phyloP scores from a whole-genome alignment of 352 stramenopile species.

The Phytophthora citricola region DNA sequence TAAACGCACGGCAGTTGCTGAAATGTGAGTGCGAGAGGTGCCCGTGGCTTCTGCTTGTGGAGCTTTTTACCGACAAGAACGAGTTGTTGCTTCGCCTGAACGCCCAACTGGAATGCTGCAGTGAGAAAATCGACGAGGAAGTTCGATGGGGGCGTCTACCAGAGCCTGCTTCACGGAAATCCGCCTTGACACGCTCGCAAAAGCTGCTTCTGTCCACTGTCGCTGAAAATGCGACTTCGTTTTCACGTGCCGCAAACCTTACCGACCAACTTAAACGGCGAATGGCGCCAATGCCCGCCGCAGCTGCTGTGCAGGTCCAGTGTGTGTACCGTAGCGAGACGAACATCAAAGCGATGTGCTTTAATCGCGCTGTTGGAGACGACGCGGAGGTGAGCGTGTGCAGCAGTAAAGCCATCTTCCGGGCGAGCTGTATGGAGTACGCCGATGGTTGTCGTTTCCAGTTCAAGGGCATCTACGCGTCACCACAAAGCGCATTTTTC shows the following conservation, averaged over 20 bases:
- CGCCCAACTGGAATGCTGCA: constrained; percentile 71
- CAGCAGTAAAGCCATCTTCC: constrained; percentile 77
- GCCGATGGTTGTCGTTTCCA: constrained; percentile 77
- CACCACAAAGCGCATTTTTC: constrained; percentile 55
- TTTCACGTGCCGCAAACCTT: constrained; percentile 54
- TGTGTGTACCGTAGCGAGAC: constrained; percentile 85
- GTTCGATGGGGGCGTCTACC: constrained; percentile 77
- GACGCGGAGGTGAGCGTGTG: constrained; percentile 75
- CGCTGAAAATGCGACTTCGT: constrained; percentile 38
- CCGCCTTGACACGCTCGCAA: constrained; percentile 69
- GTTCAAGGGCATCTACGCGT: constrained; percentile 82
- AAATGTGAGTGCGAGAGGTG: constrained; percentile 74
- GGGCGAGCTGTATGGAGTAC: constrained; percentile 69
- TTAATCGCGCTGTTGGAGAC: constrained; percentile 68
- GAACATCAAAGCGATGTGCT: constrained; percentile 85
- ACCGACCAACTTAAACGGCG: constrained; percentile 70
- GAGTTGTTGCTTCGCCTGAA: constrained; percentile 78
- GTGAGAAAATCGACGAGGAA: constrained; percentile 78
- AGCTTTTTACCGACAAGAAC: constrained; percentile 75
- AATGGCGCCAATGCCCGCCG: constrained; percentile 41
- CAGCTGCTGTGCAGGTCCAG: constrained; percentile 49
- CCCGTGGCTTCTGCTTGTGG: constrained; percentile 76
- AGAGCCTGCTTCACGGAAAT: constrained; percentile 66
- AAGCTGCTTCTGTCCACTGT: constrained; percentile 63
- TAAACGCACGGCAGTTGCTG: constrained; percentile 58